A percentile compares a stretch with the other conserved stretches of the same genome.
Evolutionary conservation across 345 rosid species (phyloP).

Genomic region (Dipteronia sinensis): DNA sequence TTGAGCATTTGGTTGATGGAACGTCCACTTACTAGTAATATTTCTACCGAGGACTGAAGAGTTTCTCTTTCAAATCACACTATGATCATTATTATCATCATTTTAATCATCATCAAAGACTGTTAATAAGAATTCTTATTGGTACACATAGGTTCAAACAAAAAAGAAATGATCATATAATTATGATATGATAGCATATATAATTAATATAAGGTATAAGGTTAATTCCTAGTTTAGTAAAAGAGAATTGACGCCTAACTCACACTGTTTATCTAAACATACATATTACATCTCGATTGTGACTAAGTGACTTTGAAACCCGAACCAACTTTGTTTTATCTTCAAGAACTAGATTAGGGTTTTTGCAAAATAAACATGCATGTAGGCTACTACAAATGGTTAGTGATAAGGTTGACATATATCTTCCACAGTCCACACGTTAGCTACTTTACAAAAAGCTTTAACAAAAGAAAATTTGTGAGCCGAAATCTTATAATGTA

Average conservation of each 20-base stretch:
- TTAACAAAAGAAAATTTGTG: slow-evolving; percentile 12
- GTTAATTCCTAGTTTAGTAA: slow-evolving; percentile 31
- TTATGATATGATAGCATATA: neutral
- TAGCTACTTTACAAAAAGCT: slow-evolving; percentile 14
- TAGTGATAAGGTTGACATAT: slow-evolving; percentile 14
- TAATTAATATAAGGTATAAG: no score
- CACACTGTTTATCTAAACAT: slow-evolving; percentile 37
- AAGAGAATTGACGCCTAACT: slow-evolving; percentile 35
- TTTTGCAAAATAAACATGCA: slow-evolving; percentile 14
- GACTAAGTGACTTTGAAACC: slow-evolving; percentile 39
- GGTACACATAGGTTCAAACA: slow-evolving; percentile 10
- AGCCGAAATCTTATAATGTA: slow-evolving; percentile 21
- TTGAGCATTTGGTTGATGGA: slow-evolving; percentile 11
- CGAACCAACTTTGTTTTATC: slow-evolving; percentile 34
- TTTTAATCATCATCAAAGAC: slow-evolving; percentile 1
- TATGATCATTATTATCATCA: slow-evolving; percentile 5
- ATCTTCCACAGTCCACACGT: slow-evolving; percentile 12
- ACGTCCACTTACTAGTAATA: slow-evolving; percentile 18
- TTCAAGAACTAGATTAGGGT: slow-evolving; percentile 14
- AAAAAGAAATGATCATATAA: neutral
- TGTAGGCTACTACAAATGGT: slow-evolving; percentile 11
- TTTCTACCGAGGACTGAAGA: slow-evolving; percentile 1
- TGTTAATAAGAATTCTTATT: neutral
- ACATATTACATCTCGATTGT: slow-evolving; percentile 20
- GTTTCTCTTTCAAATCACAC: neutral